Evolutionary conservation across 805 yeast genomes (phyloP).

Genomic region (Pichia occidentalis): DNA sequence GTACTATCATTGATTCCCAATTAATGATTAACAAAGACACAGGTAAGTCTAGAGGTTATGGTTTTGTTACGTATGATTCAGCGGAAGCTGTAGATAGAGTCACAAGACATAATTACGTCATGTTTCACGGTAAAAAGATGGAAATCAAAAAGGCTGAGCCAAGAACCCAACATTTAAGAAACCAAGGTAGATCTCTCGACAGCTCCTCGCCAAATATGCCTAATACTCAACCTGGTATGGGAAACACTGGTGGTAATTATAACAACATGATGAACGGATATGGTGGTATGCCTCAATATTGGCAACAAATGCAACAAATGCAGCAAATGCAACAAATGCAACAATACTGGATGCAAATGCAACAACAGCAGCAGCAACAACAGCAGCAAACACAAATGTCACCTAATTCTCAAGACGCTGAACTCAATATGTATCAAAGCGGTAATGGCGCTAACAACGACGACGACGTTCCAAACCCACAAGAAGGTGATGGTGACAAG

Average conservation of each 20-base stretch:
- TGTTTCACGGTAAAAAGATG: conserved; percentile 79
- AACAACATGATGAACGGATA: conserved; percentile 31
- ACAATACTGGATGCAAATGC: conserved; percentile 18
- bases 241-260: conserved; percentile 9
- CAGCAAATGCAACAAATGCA: conserved; percentile 30
- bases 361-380: conserved; percentile 11
- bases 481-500: conserved; percentile 20
- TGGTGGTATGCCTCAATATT: conserved; percentile 40
- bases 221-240: conserved; percentile 13
- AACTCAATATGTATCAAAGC: conserved; percentile 10
- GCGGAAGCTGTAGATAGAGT: conserved; percentile 91
- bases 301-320: conserved; percentile 53
- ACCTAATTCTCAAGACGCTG: conserved; percentile 13
- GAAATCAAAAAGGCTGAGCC: conserved; percentile 84
- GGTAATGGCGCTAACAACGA: conserved; percentile 13
- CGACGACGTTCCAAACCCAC: conserved; percentile 33
- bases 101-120: conserved; percentile 71
- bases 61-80: conserved; percentile 91
- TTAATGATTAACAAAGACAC: conserved; percentile 96
- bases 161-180: conserved; percentile 50
- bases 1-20: conserved; percentile 90
- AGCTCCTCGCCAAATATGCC: conserved; percentile 2
- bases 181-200: conserved; percentile 7
- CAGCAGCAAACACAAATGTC: conserved; percentile 9
- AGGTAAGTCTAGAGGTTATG: conserved; percentile 95